phyloP scores from a whole-genome alignment of 257 asterid species.

The Solanum rostratum region DNA sequence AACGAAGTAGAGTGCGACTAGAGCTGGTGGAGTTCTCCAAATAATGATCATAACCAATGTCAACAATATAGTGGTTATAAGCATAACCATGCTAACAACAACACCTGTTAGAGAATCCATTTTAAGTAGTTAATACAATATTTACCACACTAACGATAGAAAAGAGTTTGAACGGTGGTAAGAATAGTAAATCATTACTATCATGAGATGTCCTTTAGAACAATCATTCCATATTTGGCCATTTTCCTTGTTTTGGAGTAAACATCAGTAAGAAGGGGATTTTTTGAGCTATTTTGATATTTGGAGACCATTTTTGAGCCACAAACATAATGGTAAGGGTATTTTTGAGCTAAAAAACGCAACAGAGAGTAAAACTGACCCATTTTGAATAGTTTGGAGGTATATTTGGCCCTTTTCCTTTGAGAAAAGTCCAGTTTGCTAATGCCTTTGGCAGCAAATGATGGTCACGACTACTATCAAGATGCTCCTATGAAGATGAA shows the following conservation, averaged over 20 bases:
- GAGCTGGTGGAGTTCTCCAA: conserved; percentile 10
- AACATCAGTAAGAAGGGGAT: too few species aligned
- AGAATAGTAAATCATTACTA: not conserved
- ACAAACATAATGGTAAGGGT: too few species aligned
- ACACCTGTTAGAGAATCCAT: conserved; percentile 20
- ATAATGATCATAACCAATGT: conserved; percentile 36
- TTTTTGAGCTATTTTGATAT: too few species aligned
- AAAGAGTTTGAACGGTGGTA: not conserved
- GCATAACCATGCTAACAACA: conserved; percentile 76
- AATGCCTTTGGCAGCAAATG: not conserved
- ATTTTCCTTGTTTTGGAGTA: too few species aligned
- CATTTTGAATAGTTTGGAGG: too few species aligned
- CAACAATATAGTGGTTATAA: conserved; percentile 40
- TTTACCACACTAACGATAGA: not conserved
- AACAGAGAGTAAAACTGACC: too few species aligned
- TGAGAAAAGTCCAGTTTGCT: not conserved
- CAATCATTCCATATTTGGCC: not conserved
- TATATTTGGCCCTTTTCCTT: too few species aligned
- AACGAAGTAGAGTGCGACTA: conserved; percentile 32
- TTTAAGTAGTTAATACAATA: not conserved
- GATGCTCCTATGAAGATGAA: not conserved
- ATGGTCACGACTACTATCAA: not conserved
- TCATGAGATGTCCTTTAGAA: conserved; percentile 3
- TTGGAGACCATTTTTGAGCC: too few species aligned
- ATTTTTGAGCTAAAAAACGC: too few species aligned